Base-by-base conservation (phyloP, 2,329 filamentous ascomycete genomes). In the Neonectria neomacrospora region DNA sequence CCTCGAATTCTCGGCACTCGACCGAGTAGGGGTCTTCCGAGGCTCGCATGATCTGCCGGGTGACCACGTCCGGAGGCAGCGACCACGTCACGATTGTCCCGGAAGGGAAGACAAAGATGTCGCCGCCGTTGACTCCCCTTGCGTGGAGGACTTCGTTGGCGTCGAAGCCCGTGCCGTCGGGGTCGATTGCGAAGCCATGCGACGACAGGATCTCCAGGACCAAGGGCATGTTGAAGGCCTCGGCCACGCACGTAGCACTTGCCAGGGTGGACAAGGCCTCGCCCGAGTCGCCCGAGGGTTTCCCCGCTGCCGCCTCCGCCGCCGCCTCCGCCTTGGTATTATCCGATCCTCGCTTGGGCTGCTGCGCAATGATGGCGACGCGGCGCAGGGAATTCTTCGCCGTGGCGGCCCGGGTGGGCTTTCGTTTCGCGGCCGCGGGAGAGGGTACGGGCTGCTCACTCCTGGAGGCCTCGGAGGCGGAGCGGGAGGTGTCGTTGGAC, bases 51-150 rank as follows among this genome's bases (percentile, higher is more conserved):
- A 98, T 83, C 32, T 91, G 89, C 60, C 86, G 87, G 9, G 91
- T 91, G 16, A 94, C 90, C 18, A 93, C 87, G 61, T 91, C 88
- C 64, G 93, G 87, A 1, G 93, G 90, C 1, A 97, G 84, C 5
- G 92, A 92, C 96, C 96, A 99, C 23, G 93, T 91, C 6, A 98
- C 96, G 8, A 98, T 86, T 12, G 94, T 97, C 11, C 96, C 96
- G 0, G 94, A 97, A 9, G 95, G 94, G 70, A 99, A 99, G 60
- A 99, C 90, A 75, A 98, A 98, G 54, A 98, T 88, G 79, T 99
- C 96, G 34, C 94, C 94, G 61, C 88, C 84, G 74, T 88, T 86
- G 63, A 85, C 82, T 9, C 83, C 83, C 54, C 86, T 81, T 7
- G 87, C 88, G 73, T 90, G 88, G 52, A 90, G 85, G 6, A 90